A percentile compares a stretch with the other conserved stretches of the same genome.
phyloP scores from a whole-genome alignment of 2,329 filamentous ascomycete species.

The Aspergillus luchuensis region DNA sequence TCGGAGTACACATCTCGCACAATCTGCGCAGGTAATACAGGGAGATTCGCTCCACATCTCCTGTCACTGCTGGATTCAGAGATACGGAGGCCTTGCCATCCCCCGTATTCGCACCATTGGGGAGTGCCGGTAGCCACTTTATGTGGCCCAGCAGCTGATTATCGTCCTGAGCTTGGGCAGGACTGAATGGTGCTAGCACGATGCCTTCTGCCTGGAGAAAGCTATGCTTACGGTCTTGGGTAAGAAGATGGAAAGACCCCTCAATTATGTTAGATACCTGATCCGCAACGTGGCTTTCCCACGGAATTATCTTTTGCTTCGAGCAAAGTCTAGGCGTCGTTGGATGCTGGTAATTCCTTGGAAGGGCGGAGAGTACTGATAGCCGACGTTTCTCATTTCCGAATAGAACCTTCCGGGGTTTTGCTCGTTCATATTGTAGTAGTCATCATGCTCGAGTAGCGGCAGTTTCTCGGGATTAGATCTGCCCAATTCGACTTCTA shows the following conservation, averaged over 20 bases:
- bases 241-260: neutral
- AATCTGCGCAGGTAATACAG: neutral
- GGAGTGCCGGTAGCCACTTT: neutral
- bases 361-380: conserved; percentile 25
- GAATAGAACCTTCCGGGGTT: conserved; percentile 23
- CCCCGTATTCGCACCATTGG: neutral
- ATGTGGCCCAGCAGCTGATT: neutral
- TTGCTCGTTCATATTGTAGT: conserved; percentile 4
- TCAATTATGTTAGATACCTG: neutral
- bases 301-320: neutral
- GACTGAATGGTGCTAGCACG: neutral
- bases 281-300: neutral
- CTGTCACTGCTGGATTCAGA: neutral
- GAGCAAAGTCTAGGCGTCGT: conserved; percentile 13
- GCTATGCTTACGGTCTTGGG: neutral
- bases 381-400: conserved; percentile 21
- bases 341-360: conserved; percentile 18
- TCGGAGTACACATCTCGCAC: neutral
- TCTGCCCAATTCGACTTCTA: conserved; percentile 2
- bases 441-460: neutral
- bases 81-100: neutral
- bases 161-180: neutral
- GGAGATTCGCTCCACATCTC: neutral
- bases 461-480: neutral
- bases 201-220: neutral